Conservation (phyloP, 306 rosid species). For the Quercus dentata region DNA sequence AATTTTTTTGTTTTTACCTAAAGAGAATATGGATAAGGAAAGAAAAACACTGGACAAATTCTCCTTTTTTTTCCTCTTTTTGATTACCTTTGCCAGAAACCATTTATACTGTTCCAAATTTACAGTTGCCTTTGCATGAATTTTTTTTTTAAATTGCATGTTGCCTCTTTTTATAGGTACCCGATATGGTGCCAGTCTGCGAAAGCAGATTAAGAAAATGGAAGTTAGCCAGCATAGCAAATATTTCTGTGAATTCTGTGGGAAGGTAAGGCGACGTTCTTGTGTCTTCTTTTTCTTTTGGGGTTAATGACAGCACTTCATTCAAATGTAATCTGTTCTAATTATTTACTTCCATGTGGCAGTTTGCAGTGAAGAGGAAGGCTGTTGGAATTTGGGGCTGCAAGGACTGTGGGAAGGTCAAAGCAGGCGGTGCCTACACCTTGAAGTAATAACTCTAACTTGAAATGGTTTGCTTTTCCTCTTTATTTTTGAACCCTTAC, state of each 20-base stretch:
- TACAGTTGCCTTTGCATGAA: not conserved
- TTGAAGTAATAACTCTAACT: slow-evolving; percentile 47
- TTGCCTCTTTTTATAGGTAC: slow-evolving; percentile 45
- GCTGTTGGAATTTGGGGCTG: slow-evolving; percentile 91
- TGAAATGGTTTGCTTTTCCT: not conserved
- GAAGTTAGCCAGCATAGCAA: slow-evolving; percentile 93
- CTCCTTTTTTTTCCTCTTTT: not conserved
- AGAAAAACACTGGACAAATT: too few relatives aligned
- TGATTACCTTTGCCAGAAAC: too few relatives aligned
- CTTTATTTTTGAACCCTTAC: not conserved
- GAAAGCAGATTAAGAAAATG: slow-evolving; percentile 96
- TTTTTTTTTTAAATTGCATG: not conserved
- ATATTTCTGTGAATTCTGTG: slow-evolving; percentile 84
- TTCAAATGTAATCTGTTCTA: not conserved
- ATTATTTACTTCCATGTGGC: slow-evolving; percentile 12
- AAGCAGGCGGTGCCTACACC: slow-evolving; percentile 84
- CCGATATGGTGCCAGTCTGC: slow-evolving; percentile 86
- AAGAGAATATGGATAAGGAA: not conserved
- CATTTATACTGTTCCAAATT: not conserved
- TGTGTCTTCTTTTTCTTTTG: not conserved
- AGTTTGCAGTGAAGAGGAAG: slow-evolving; percentile 88
- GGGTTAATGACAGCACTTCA: not conserved
- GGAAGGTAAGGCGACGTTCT: slow-evolving; percentile 47
- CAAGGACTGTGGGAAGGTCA: slow-evolving; percentile 89
- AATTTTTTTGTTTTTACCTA: not conserved